Evolutionary conservation across 306 rosid species (phyloP), one percentile per base, ranked within the genome.

Genomic region (Cucumis hystrix): DNA sequence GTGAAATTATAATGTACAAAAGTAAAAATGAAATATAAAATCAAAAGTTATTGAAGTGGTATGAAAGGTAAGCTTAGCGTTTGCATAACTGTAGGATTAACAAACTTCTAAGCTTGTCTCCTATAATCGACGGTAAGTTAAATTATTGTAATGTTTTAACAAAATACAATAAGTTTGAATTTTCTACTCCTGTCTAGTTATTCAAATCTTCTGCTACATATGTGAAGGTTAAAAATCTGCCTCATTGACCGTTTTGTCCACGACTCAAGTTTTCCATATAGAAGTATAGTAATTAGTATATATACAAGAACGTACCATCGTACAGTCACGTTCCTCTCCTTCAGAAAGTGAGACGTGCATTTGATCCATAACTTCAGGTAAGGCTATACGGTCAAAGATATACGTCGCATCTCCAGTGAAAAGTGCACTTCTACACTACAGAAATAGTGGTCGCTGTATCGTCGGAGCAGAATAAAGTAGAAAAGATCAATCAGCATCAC

Each of bases 401-500:
- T 23, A 0, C 15, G 39, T 17, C 4, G 47, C 47, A 64, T 64
- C 7, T 37, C 47, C 16, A 33, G 41, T 63, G 43, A 20, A 35
- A 30, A 63, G 23, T 33, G 41, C 6, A 63, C 13, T 60, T 7
- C 70, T 33, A 10, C 20, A 8, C 70, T 35, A 63, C 21, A 63
- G 13, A 63, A 20, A 67, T 2, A 69, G 4, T 2, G 37, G 0
- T 47, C 8, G 41, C 15, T 15, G 41, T 49, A 25, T 25, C 5
- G n/a, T 21, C 7, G 20, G 13, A 20, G n/a, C 74, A 45, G 15
- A 70, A 70, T 45, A 8, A 21, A 81, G n/a, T 49, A 58, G 37
- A 41, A 67, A 63, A 71, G 69, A 72, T 87, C 84, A 94, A 76
- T 94, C 98, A 79, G 98, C 98, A 81, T 94, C 98, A 77, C 98